phyloP scores from a whole-genome alignment of 345 rosid species.

The Citrus inodora region DNA sequence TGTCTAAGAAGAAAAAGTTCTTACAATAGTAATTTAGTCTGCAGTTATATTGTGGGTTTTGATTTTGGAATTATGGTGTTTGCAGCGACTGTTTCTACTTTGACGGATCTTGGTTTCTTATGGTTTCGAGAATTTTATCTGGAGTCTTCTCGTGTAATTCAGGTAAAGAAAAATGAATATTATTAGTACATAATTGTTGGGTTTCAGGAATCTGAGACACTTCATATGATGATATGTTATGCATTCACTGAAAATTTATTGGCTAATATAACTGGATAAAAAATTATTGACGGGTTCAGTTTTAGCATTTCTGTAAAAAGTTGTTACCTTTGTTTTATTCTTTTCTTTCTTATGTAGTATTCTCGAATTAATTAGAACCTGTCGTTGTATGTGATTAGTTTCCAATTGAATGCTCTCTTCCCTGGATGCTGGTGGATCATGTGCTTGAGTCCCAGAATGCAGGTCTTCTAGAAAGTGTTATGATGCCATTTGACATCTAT shows the following conservation, averaged over 20 bases:
- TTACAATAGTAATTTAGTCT: background rate
- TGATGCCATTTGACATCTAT: slow-evolving; percentile 92
- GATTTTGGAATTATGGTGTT: slow-evolving; percentile 11
- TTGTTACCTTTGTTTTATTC: background rate
- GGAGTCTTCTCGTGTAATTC: slow-evolving; percentile 99
- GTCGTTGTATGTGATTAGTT: slow-evolving; percentile 44
- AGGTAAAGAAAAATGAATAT: slow-evolving; percentile 44
- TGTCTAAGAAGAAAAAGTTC: background rate
- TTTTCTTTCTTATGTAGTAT: slow-evolving; percentile 3
- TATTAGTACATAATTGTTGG: background rate
- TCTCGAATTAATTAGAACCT: slow-evolving; percentile 2
- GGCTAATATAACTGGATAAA: background rate
- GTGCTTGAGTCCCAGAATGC: slow-evolving; percentile 76
- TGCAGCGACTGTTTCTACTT: slow-evolving; percentile 77
- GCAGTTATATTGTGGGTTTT: background rate
- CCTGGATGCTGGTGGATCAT: slow-evolving; percentile 97
- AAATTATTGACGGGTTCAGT: background rate
- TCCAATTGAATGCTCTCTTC: slow-evolving; percentile 98
- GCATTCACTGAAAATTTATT: background rate
- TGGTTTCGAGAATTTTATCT: slow-evolving; percentile 99
- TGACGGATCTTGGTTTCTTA: slow-evolving; percentile 95
- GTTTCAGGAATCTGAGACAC: background rate
- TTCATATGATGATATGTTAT: background rate
- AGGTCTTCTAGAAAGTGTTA: slow-evolving; percentile 88
- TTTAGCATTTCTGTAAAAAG: background rate